phyloP scores from a whole-genome alignment of 257 asterid species.

The Perilla frutescens region DNA sequence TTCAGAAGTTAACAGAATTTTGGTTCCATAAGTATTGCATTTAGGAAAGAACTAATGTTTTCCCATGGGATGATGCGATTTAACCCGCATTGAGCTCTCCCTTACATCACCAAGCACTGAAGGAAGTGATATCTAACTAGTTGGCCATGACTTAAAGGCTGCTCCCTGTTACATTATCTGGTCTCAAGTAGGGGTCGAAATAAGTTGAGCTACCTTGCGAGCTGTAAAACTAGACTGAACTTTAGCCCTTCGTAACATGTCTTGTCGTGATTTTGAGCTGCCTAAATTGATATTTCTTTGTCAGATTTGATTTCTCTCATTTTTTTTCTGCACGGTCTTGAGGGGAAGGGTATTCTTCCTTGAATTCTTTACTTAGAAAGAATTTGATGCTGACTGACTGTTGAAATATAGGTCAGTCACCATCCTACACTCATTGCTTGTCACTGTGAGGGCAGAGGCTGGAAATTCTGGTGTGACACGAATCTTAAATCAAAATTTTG shows the following conservation, averaged over 20 bases:
- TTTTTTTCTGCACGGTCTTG: background rate
- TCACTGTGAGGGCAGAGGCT: constrained; percentile 96
- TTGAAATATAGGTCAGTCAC: constrained; percentile 84
- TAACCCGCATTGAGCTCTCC: no score
- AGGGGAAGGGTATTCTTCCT: background rate
- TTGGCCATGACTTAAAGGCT: background rate
- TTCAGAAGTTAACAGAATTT: background rate
- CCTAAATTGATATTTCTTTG: background rate
- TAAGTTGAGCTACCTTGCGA: background rate
- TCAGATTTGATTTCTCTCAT: background rate
- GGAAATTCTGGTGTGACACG: constrained; percentile 96
- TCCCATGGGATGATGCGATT: no score
- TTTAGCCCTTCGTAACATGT: background rate
- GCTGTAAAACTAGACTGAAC: background rate
- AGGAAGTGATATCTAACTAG: no score
- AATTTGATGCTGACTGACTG: constrained; percentile 32
- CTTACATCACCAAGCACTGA: no score
- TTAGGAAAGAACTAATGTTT: background rate
- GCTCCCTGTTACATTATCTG: background rate
- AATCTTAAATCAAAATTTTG: constrained; percentile 92
- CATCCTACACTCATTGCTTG: constrained; percentile 98
- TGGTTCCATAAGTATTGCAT: constrained; percentile 4
- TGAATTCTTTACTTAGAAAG: background rate
- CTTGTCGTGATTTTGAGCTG: background rate
- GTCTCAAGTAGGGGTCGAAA: background rate